Percentiles rank a stretch among this genome's conserved stretches.
phyloP scores from a whole-genome alignment of 208 protist genomes.

The Plasmodiophora brassicae region DNA sequence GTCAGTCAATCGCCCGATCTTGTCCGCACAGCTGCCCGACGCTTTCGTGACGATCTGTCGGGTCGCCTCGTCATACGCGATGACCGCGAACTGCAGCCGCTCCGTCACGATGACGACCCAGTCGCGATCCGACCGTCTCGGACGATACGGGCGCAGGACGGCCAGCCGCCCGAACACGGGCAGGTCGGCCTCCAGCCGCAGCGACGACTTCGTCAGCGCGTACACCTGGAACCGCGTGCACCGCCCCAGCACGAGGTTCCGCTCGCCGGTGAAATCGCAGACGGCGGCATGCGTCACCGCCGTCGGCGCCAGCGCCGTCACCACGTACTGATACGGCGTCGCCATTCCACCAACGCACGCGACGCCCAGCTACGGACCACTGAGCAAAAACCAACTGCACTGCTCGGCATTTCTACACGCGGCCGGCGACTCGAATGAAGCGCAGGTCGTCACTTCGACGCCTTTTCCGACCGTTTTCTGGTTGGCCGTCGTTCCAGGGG shows the following conservation, averaged over 20 bases:
- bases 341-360: too few relatives aligned
- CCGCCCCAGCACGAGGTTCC: neutral
- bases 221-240: neutral
- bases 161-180: neutral
- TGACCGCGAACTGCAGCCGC: constrained; percentile 60
- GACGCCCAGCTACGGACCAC: too few relatives aligned
- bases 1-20: constrained; percentile 47
- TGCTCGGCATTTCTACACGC: too few relatives aligned
- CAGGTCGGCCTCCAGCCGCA: neutral
- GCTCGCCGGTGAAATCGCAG: constrained; percentile 57
- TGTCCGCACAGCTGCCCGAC: constrained; percentile 50
- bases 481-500: too few relatives aligned
- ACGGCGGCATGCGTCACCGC: constrained; percentile 53
- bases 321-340: constrained; percentile 65
- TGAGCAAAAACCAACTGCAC: too few relatives aligned
- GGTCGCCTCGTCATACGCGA: constrained; percentile 55
- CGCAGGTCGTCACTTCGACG: too few relatives aligned
- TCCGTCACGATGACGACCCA: constrained; percentile 63
- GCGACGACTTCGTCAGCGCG: neutral
- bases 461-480: too few relatives aligned
- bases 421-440: too few relatives aligned
- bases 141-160: neutral
- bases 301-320: constrained; percentile 66
- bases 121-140: constrained; percentile 42
- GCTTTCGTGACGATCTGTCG: constrained; percentile 60